phyloP scores from a whole-genome alignment of 2,329 filamentous ascomycete species.

The Drechslera avenae region DNA sequence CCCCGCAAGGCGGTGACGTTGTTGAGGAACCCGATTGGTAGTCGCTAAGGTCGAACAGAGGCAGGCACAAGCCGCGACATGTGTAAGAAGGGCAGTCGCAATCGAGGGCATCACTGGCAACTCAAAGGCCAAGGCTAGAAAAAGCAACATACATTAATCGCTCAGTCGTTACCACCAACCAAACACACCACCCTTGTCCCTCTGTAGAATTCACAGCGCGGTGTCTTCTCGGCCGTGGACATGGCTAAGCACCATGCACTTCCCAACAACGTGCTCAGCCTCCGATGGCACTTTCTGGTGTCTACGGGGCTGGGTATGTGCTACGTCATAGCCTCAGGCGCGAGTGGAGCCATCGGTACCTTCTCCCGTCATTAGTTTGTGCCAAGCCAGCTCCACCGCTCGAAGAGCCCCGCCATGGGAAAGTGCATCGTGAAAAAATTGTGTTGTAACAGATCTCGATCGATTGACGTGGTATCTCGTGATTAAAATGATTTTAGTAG shows the following conservation, averaged over 20 bases:
- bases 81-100: conserved; percentile 26
- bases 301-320: conserved; percentile 2
- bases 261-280: conserved; percentile 14
- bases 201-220: background rate
- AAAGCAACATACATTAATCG: conserved; percentile 31
- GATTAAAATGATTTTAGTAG: conserved; percentile 8
- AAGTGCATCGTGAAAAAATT: conserved; percentile 17
- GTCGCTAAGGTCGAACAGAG: conserved; percentile 12
- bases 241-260: conserved; percentile 7
- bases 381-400: conserved; percentile 29
- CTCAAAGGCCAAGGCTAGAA: background rate
- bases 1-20: conserved; percentile 42
- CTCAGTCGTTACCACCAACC: conserved; percentile 15
- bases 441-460: conserved; percentile 14
- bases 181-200: too few relatives aligned
- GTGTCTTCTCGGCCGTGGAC: conserved; percentile 38
- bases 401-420: conserved; percentile 19
- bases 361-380: conserved; percentile 29
- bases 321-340: conserved; percentile 31
- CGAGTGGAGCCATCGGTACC: conserved; percentile 14
- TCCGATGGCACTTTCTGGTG: conserved; percentile 14
- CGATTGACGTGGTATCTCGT: conserved; percentile 8
- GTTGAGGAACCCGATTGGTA: conserved; percentile 31
- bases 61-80: conserved; percentile 16
- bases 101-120: background rate